Conservation (phyloP, 371 early-diverging fungal genomes). For the Mortierella polycephala region DNA sequence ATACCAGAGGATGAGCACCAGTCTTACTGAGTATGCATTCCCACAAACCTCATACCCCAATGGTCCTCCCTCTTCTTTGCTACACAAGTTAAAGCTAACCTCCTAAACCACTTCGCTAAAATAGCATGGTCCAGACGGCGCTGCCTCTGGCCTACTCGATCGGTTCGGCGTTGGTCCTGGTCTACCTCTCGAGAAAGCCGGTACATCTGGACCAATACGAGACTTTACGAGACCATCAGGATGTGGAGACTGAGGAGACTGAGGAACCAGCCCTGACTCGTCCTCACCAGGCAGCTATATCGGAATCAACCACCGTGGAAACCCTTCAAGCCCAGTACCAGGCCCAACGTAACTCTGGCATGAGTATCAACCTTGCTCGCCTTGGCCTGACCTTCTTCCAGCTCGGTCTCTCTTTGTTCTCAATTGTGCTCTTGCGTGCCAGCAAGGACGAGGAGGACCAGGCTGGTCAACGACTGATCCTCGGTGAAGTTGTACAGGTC, state of each 20-base stretch:
- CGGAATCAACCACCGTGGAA: constrained; percentile 16
- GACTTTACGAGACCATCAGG: constrained; percentile 11
- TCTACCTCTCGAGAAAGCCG: constrained; percentile 33
- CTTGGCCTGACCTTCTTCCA: constrained; percentile 36
- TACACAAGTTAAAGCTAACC: background rate
- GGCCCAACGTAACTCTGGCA: constrained; percentile 35
- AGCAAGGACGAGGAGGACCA: background rate
- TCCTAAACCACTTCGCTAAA: background rate
- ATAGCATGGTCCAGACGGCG: constrained; percentile 3
- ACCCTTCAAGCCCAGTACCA: constrained; percentile 38
- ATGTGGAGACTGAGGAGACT: background rate
- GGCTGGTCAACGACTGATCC: constrained; percentile 7
- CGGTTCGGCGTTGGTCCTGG: constrained; percentile 21
- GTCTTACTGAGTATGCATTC: too few species aligned
- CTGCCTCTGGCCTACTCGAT: constrained; percentile 25
- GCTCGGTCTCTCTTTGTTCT: constrained; percentile 30
- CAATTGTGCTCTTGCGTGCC: constrained; percentile 9
- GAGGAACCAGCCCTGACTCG: background rate
- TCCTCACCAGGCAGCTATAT: background rate
- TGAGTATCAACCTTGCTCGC: constrained; percentile 44
- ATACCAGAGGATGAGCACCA: too few species aligned
- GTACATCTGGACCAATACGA: constrained; percentile 43
- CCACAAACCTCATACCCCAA: too few species aligned
- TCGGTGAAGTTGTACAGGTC: constrained; percentile 8
- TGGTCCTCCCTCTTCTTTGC: too few species aligned